Conservation (phyloP, 169 alveolate genomes). For the Nephromyces sp. region DNA sequence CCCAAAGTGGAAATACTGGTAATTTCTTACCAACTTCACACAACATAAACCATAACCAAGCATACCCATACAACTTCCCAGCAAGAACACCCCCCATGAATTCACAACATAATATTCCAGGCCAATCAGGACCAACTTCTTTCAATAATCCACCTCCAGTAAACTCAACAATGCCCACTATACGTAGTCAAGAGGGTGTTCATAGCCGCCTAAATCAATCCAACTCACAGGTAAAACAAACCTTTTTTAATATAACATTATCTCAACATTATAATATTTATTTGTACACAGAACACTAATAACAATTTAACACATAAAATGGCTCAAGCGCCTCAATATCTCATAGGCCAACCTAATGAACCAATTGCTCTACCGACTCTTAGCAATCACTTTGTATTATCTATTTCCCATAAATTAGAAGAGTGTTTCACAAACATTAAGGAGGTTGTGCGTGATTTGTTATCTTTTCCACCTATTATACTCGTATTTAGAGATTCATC, state of each 20-base stretch:
- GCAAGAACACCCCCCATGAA: no score
- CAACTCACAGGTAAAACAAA: no score
- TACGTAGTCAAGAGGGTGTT: no score
- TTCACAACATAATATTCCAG: no score
- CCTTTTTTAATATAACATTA: neutral
- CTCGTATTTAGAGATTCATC: neutral
- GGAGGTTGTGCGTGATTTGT: slow-evolving; percentile 13
- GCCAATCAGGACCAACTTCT: no score
- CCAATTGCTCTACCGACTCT: neutral
- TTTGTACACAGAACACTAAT: neutral
- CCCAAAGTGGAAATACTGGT: no score
- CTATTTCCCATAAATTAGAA: neutral
- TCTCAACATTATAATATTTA: neutral
- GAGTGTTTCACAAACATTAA: neutral
- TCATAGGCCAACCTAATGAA: neutral
- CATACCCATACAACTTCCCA: no score
- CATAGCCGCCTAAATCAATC: no score
- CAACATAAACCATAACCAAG: no score
- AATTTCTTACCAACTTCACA: no score
- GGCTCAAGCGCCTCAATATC: neutral
- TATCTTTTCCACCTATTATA: slow-evolving; percentile 4
- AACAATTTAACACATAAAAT: neutral
- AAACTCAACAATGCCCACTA: no score
- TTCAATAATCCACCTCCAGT: no score
- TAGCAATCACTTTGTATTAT: neutral